Evolutionary conservation across 768 basidiomycete genomes (phyloP), one percentile per base, ranked within the genome.

Genomic region (Serpula lacrymans): DNA sequence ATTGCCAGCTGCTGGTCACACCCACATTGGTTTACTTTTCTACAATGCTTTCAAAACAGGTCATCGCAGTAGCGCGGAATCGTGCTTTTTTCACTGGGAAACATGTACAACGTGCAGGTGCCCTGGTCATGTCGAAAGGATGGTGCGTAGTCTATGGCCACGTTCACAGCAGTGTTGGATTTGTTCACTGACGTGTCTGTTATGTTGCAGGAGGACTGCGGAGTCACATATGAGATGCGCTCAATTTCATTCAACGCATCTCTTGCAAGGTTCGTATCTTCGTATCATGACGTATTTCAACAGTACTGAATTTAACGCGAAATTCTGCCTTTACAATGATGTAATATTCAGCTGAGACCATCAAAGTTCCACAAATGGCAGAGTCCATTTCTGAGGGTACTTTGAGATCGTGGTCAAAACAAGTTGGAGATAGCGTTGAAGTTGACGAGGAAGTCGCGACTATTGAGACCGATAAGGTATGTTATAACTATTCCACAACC

Each of bases 301-400:
- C 28, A 12, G 41, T 24, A 12, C 36, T 16, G 45, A 36, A 16
- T 10, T 38, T n/a, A n/a, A n/a, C n/a, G n/a, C n/a, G n/a, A n/a
- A n/a, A n/a, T n/a, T 37, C n/a, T 40, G 34, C 36, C 22, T 40
- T 39, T 21, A 18, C 37, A 36, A 34, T 33, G 20, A 17, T 41
- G 42, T 37, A 47, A 24, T 22, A 12, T 50, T n/a, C 47, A 87
- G 85, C 82, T 42, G 87, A 94, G 68, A 90, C 84, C 41, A 78
- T 97, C 49, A 91, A 95, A 69, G 93, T 97, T 27, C 93, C 93
- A 13, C 88, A 92, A 64, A 95, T 97, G 91, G 90, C 95, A 20
- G 94, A 97, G 62, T 97, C 94, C 46, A 97, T 98, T 65, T 89
- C 90, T 26, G 95, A 99, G 64, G 95, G 95, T 25, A 98, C 95